Evolutionary conservation across 2,329 filamentous ascomycete genomes (phyloP).

Genomic region (Aspergillus japonicus): DNA sequence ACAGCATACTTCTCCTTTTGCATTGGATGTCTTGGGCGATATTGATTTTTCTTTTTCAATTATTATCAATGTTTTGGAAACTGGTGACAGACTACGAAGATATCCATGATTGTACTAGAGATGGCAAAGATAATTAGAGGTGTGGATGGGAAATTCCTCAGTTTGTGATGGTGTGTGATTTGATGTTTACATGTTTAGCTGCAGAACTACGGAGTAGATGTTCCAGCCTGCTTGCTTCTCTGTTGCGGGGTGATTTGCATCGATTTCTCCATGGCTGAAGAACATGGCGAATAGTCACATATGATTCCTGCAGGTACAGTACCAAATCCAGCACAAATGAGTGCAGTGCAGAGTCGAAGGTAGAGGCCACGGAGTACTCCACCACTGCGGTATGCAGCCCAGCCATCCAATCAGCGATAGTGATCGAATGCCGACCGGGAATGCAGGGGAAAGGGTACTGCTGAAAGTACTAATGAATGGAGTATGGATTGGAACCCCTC

Average conservation of each 20-base stretch:
- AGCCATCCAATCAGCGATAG: background rate
- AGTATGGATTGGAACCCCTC: background rate
- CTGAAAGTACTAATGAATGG: background rate
- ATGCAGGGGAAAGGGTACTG: background rate
- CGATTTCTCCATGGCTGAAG: background rate
- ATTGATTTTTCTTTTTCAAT: too few species aligned
- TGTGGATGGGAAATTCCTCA: too few species aligned
- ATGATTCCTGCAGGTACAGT: background rate
- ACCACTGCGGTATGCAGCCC: background rate
- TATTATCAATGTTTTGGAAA: too few species aligned
- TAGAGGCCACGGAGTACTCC: background rate
- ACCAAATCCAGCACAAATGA: background rate
- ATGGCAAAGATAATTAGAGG: too few species aligned
- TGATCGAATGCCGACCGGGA: background rate
- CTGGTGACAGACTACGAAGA: too few species aligned
- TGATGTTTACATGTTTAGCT: too few species aligned
- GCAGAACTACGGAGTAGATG: too few species aligned
- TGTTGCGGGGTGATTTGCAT: background rate
- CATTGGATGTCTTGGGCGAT: too few species aligned
- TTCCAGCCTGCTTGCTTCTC: background rate
- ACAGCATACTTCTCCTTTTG: background rate
- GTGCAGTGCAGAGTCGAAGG: background rate
- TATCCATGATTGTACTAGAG: too few species aligned
- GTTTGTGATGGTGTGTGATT: too few species aligned
- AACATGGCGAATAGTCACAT: background rate